Evolutionary conservation across 495 filamentous ascomycete genomes (phyloP), one percentile per base, ranked within the genome.

Genomic region (Aspergillus nidulans): DNA sequence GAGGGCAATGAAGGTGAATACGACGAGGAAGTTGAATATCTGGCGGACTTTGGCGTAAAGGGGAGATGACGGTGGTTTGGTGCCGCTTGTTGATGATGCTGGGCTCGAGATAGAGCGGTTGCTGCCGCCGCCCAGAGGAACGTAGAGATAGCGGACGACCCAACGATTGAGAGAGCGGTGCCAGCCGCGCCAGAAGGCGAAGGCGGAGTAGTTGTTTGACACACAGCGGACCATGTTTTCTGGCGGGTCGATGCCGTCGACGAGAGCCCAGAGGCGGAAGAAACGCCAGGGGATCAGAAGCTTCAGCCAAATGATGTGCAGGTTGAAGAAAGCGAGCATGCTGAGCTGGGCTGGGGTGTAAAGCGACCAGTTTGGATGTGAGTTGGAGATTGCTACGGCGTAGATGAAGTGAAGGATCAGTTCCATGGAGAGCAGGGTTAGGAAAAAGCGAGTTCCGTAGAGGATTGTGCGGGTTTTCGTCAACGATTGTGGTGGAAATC

Each of bases 171-270:
- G 97, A 59, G 83, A 88, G 34, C 91, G 85, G 69, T 99, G 94
- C 95, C 95, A 97, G 55, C 83, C 80, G 50, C 94, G 88, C 94
- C 94, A 99, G 74, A 99, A 99, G 21, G 82, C 85, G n/a, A 90
- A 77, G 6, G 89, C 85, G 52, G 87, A 92, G 74, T 92, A 96
- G 69, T 97, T 97, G 73, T 99, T 83, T 61, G 85, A 90, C 74
- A 97, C 90, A 75, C 94, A 99, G 62, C 94, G 90, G 47, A 97
- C 80, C 89, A 99, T 94, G 72, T 99, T 99, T 69, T 99, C 94
- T 3, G 94, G 92, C 0, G 94, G 91, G 66, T 99, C 94, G 62
- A 97, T 82, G 57, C 88, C 87, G 67, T 99, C 94, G 38, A 90
- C 63, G 2, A 97, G 79, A 0, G 89, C 76, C 94, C 94, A 99